Percentiles rank a stretch among this genome's conserved stretches.
Evolutionary conservation across 345 rosid genomes (phyloP).

Genomic region (Arabidopsis thaliana): TAIR10.1 NC_003070.9:1026501-1027000

Average conservation of each 20-base stretch:
- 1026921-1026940: constrained; percentile 48
- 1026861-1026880: constrained; percentile 71
- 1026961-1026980: constrained; percentile 63
- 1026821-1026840: constrained; percentile 58
- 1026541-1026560: constrained; percentile 65
- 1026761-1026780: constrained; percentile 56
- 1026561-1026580: constrained; percentile 65
- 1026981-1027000: constrained; percentile 49
- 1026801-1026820: constrained; percentile 72
- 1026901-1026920: constrained; percentile 73
- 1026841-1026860: constrained; percentile 64
- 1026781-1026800: constrained; percentile 63
- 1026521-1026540: constrained; percentile 58
- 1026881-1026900: constrained; percentile 62
- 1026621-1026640: constrained; percentile 62
- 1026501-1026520: constrained; percentile 58
- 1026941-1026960: constrained; percentile 64
- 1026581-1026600: constrained; percentile 70
- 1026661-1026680: constrained; percentile 56
- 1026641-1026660: constrained; percentile 62
- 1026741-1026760: constrained; percentile 45
- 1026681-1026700: constrained; percentile 43
- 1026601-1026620: constrained; percentile 69
- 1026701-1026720: constrained; percentile 37
- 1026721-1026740: constrained; percentile 60